Percentiles rank a stretch among this genome's conserved stretches.
phyloP scores from a whole-genome alignment of 441 rosid genomes.

The Pelargonium citronellum region DNA sequence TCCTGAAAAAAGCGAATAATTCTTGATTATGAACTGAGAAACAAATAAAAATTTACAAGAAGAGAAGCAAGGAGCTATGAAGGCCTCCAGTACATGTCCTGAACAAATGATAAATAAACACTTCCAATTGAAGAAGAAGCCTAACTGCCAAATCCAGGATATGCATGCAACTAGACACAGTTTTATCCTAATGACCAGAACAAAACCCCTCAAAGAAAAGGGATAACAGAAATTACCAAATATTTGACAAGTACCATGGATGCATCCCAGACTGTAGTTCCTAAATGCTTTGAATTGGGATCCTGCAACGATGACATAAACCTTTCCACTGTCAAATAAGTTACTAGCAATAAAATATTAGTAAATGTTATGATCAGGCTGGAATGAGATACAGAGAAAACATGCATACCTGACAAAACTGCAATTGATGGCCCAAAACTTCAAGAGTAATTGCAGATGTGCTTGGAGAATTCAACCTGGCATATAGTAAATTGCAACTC shows the following conservation, averaged over 20 bases:
- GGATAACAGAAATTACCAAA: conserved; percentile 42
- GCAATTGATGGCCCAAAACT: conserved; percentile 65
- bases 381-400: conserved; percentile 3
- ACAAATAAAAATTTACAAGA: neutral
- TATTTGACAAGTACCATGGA: conserved; percentile 88
- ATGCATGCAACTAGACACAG: neutral
- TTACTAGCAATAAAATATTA: neutral
- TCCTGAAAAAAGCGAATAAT: conserved; percentile 40
- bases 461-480: conserved; percentile 85
- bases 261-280: conserved; percentile 99
- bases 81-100: conserved; percentile 12
- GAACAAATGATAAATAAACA: neutral
- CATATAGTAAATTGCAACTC: conserved; percentile 11
- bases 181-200: neutral
- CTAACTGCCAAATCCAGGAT: neutral
- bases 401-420: conserved; percentile 62
- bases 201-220: conserved; percentile 2
- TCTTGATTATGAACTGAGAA: neutral
- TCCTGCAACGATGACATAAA: conserved; percentile 46
- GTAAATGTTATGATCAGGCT: neutral
- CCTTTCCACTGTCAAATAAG: conserved; percentile 18
- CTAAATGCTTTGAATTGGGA: conserved; percentile 91
- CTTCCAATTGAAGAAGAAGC: neutral
- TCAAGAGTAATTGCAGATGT: conserved; percentile 62
- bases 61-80: neutral